Evolutionary conservation across 257 asterid species (phyloP).

Genomic region (Thymus mandschuricus): DNA sequence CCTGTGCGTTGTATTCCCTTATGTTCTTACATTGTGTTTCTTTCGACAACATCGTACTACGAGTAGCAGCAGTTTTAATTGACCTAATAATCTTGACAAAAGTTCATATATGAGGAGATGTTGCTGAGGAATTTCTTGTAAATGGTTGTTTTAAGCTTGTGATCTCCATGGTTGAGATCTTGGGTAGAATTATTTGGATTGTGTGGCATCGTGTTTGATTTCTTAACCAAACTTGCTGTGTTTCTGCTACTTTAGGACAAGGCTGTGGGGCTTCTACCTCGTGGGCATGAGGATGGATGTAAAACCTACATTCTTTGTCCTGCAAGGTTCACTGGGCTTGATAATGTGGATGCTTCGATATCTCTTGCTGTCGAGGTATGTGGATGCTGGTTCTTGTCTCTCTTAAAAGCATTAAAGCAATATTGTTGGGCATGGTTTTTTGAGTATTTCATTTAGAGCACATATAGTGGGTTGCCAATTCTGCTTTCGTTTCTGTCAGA

Average conservation of each 20-base stretch:
- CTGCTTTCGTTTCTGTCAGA: background rate
- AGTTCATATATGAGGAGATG: conserved; percentile 1
- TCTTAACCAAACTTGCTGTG: conserved; percentile 34
- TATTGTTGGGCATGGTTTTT: conserved; percentile 1
- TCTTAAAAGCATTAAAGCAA: conserved; percentile 4
- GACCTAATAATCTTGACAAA: background rate
- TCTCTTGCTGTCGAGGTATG: conserved; percentile 39
- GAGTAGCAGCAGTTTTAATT: background rate
- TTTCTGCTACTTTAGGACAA: conserved; percentile 35
- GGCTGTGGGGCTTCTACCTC: conserved; percentile 31
- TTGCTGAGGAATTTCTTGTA: conserved; percentile 32
- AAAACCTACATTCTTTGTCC: conserved; percentile 23
- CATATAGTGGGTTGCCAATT: background rate
- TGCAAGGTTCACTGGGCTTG: conserved; percentile 26
- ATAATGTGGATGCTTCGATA: conserved; percentile 26
- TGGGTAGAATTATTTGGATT: conserved; percentile 6
- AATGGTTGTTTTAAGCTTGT: conserved; percentile 25
- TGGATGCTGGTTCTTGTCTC: background rate
- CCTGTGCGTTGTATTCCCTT: background rate
- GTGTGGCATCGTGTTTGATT: conserved; percentile 8
- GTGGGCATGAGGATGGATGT: conserved; percentile 4
- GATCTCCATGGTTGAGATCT: conserved; percentile 24
- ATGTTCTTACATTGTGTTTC: background rate
- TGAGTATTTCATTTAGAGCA: conserved; percentile 5
- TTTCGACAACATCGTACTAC: background rate